Percentiles rank a stretch among this genome's conserved stretches.
Conservation (phyloP, 2,329 filamentous ascomycete species). For the Claviceps pazoutovae region DNA sequence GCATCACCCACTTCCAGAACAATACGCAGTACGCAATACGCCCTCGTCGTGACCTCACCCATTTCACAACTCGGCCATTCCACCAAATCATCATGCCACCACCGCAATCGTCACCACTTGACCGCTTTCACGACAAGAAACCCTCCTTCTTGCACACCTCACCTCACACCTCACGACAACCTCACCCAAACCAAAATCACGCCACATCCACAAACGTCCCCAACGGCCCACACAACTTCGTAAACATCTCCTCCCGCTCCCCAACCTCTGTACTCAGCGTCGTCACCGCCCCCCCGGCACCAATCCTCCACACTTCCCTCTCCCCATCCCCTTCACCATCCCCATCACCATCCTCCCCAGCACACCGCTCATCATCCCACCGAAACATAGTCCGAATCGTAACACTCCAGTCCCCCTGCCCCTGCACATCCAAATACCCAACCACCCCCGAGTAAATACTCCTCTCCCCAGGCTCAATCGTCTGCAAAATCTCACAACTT, state of each 20-base stretch:
- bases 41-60: too few relatives aligned
- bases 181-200: constrained; percentile 4
- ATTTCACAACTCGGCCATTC: too few relatives aligned
- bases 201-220: constrained; percentile 31
- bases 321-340: constrained; percentile 13
- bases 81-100: too few relatives aligned
- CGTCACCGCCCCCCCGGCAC: constrained; percentile 83
- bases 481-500: constrained; percentile 67
- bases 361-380: constrained; percentile 45
- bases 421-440: constrained; percentile 78
- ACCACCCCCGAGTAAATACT: constrained; percentile 80
- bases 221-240: constrained; percentile 50
- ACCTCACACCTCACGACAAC: not conserved
- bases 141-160: too few relatives aligned
- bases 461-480: constrained; percentile 51
- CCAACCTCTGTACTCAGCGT: constrained; percentile 64
- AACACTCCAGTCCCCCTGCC: constrained; percentile 80
- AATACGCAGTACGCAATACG: too few relatives aligned
- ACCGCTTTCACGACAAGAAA: too few relatives aligned
- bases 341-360: not conserved
- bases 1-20: too few relatives aligned
- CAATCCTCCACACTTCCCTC: constrained; percentile 62
- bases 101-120: too few relatives aligned
- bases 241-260: constrained; percentile 85
- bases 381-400: constrained; percentile 72